Base-by-base conservation (phyloP, 2,329 filamentous ascomycete genomes). In the Cladosporium sp. region DNA sequence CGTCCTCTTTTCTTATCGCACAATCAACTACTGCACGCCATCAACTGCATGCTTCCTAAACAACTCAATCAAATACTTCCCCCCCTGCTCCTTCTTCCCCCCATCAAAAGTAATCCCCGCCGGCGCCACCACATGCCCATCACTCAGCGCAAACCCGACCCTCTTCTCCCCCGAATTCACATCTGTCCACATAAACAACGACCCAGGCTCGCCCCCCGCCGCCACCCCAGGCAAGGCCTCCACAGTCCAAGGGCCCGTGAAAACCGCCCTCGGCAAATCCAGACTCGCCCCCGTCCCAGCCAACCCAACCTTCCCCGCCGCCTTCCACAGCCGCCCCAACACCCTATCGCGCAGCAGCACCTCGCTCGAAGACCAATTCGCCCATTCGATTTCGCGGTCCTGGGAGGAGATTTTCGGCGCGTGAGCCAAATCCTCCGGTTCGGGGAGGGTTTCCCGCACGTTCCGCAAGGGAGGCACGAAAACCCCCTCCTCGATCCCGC, bases 371-470 rank as follows among this genome's bases (percentile, higher is more conserved):
- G 70, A 70, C 74, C 80, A 81, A 3, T 60, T 66, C 1, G 56
- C 39, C 77, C 84, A 88, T 53, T 83, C 69, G 7, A 95, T 68
- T 52, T 81, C 77, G 2, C 74, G 71, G 58, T 92, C 82, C 5
- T 75, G 68, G 49, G 84, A 78, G 1, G 69, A 79, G 53, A 95
- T 80, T 63, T 95, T 95, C 1, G 81, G 79, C 1, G 92, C 92
- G 60, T 85, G 78, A 6, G 61, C 66, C 15, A 72, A 54, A 13
- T 59, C 61, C 42, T 27, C 58, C 43, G 58, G 54, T 25, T 65
- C 35, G 30, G 27, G 43, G 7, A 38, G 49, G 38, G 12, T n/a
- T n/a, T 9, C 30, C 4, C 18, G 11, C 3, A 48, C 25, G 11
- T 22, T 22, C 8, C n/a, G 9, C 22, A 33, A 29, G 9, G 49